A percentile compares a stretch with the other conserved stretches of the same genome.
These are phyloP conservation scores for Omphalotus olearius DNA, from an alignment of 1,284 basidiomycete genomes.

Conservation along the genomic window DNA sequence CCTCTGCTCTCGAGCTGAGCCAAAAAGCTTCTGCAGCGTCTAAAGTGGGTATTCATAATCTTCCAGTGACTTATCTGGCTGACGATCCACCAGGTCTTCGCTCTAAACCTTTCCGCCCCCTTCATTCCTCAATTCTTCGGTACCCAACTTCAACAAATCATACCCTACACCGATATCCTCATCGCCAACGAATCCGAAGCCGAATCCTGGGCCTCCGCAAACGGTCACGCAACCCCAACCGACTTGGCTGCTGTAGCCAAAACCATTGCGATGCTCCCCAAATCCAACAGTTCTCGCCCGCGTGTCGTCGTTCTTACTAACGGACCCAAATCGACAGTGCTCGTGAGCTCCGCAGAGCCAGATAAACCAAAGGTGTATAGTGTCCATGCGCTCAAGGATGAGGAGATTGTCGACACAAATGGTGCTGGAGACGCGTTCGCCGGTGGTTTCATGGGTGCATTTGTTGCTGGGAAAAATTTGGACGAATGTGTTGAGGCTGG, in stretches of 20 bases:
- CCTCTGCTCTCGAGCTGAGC: conserved; percentile 62
- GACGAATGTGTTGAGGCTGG: conserved; percentile 83
- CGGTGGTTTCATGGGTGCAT: conserved; percentile 93
- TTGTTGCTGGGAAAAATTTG: conserved; percentile 76
- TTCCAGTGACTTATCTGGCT: no score
- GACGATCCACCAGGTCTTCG: conserved; percentile 58
- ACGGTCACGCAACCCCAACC: conserved; percentile 50
- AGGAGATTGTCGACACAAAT: conserved; percentile 94
- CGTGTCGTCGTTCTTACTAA: conserved; percentile 93
- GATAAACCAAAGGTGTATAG: conserved; percentile 52
- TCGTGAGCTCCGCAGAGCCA: conserved; percentile 64
- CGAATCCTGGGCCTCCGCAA: conserved; percentile 78
- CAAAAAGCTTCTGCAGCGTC: conserved; percentile 60
- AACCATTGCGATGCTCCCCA: conserved; percentile 66
- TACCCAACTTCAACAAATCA: conserved; percentile 71
- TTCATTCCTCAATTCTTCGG: conserved; percentile 98
- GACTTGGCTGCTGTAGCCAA: conserved; percentile 70
- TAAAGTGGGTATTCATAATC: conserved; percentile 42
- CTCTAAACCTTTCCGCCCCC: conserved; percentile 94
- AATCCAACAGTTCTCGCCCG: conserved; percentile 68
- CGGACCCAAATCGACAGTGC: conserved; percentile 78
- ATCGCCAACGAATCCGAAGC: conserved; percentile 97
- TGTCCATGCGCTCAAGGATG: conserved; percentile 61
- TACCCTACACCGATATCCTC: conserved; percentile 82
- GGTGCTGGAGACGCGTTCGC: conserved; percentile 99